phyloP scores from a whole-genome alignment of 2,329 filamentous ascomycete species.

The Eutypa lata region DNA sequence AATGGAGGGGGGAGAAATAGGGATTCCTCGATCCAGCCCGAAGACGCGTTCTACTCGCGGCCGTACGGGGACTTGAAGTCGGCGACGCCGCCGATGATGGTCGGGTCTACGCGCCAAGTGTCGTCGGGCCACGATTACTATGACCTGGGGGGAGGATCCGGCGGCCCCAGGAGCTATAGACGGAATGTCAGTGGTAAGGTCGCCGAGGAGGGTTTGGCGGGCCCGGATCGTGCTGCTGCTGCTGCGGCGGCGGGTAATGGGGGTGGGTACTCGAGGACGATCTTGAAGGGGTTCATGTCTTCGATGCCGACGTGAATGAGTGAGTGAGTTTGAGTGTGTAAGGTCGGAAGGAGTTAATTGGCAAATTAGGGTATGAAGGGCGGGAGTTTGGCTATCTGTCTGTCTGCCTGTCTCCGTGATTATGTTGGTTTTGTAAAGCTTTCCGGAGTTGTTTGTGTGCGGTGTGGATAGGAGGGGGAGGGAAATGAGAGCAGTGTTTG shows the following conservation, averaged over 20 bases:
- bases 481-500: background rate
- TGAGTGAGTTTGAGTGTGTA: background rate
- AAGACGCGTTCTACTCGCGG: constrained; percentile 49
- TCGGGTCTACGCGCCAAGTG: constrained; percentile 47
- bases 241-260: background rate
- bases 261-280: background rate
- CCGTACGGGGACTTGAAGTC: constrained; percentile 58
- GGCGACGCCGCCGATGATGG: constrained; percentile 51
- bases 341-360: background rate
- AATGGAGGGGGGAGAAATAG: constrained; percentile 12
- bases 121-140: constrained; percentile 59
- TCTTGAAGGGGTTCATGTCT: background rate
- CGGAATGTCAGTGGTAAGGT: constrained; percentile 71
- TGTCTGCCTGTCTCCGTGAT: no score
- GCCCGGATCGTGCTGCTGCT: no score
- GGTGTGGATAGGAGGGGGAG: background rate
- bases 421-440: no score
- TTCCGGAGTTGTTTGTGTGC: no score
- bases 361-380: background rate
- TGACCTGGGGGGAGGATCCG: constrained; percentile 22
- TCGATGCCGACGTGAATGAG: background rate
- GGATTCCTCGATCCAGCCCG: constrained; percentile 49
- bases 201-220: constrained; percentile 65
- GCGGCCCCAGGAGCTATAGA: constrained; percentile 33
- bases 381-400: no score